These are phyloP conservation scores for Chenopodium quinoa DNA, from an alignment of 148 eudicot genomes.

Conservation along the genomic window DNA sequence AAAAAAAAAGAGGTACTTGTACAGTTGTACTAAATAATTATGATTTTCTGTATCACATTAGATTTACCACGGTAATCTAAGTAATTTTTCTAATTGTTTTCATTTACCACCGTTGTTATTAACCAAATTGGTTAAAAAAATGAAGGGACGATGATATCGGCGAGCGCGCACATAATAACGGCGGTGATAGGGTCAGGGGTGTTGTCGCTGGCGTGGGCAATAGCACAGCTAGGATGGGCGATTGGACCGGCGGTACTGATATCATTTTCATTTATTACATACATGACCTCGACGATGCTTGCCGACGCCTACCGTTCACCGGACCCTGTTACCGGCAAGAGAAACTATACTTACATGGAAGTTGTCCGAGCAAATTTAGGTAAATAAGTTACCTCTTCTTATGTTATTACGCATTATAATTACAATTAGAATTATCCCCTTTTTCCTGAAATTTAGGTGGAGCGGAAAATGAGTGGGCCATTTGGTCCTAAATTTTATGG, in stretches of 20 bases:
- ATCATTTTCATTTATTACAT: slow-evolving; percentile 70
- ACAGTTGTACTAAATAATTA: too few relatives aligned
- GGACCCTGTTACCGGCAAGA: slow-evolving; percentile 55
- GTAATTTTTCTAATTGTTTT: background rate
- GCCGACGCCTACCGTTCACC: slow-evolving; percentile 80
- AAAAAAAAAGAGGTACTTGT: too few relatives aligned
- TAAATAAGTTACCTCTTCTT: slow-evolving; percentile 9
- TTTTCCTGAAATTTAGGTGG: background rate
- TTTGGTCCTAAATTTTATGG: background rate
- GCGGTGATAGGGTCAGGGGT: slow-evolving; percentile 98
- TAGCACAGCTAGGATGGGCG: slow-evolving; percentile 91
- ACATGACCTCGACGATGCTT: slow-evolving; percentile 72
- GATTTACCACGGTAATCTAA: background rate
- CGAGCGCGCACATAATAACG: slow-evolving; percentile 91
- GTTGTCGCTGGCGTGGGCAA: slow-evolving; percentile 84
- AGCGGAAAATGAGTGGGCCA: background rate
- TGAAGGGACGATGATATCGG: slow-evolving; percentile 65
- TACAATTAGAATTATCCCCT: too few relatives aligned
- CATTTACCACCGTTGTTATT: background rate
- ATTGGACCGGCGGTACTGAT: slow-evolving; percentile 68
- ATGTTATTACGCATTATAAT: background rate
- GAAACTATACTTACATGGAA: slow-evolving; percentile 90
- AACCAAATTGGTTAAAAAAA: background rate
- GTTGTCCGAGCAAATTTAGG: slow-evolving; percentile 85
- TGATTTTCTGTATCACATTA: too few relatives aligned